Base-by-base conservation (phyloP, 2,329 filamentous ascomycete genomes). In the Kalmusia sp. region DNA sequence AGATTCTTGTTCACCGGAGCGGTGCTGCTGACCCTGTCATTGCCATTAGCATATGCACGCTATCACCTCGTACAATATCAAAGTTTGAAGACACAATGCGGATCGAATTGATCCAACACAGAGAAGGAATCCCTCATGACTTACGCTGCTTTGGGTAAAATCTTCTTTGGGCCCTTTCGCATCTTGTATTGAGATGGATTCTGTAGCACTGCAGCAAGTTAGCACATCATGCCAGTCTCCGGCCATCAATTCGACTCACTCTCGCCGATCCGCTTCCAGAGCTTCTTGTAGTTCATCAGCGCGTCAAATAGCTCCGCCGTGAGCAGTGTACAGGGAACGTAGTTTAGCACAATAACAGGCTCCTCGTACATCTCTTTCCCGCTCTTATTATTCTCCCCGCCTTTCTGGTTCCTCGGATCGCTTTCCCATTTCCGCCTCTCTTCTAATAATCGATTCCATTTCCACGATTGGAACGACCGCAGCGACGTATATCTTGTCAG, bases 291-390 rank as follows among this genome's bases (percentile, higher is more conserved):
- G 12, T 59, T 64, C 63, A 73, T 70, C 15, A 69, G 58, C 2
- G 68, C 66, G 49, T 67, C 63, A 39, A 72, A 69, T 3, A 73
- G 54, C 19, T 71, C 69, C 2, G 65, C 61, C 7, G 70, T 73
- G 40, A 72, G 72, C 7, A 73, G 46, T 9, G 63, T 58, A 48
- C 70, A 72, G 2, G 66, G 64, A 17, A 68, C 66, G 52, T 72
- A 72, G 50, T 72, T 70, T 11, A 70, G 54, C 33, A 71, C 64
- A 35, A 68, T 62, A 17, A 61, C 52, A 9, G 65, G 65, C 47
- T 68, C 64, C 28, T 59, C 59, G 44, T 62, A 69, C 25, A 52
- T 44, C 30, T 56, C 33, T 12, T 54, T 58, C 4, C 60, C 61
- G 27, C 58, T 48, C 40, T 58, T 63, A 47, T 63, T 59, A 22